These are phyloP conservation scores for Pseudodiploospora longispora DNA, from an alignment of 2,329 filamentous ascomycete species.

Conservation along the genomic window DNA sequence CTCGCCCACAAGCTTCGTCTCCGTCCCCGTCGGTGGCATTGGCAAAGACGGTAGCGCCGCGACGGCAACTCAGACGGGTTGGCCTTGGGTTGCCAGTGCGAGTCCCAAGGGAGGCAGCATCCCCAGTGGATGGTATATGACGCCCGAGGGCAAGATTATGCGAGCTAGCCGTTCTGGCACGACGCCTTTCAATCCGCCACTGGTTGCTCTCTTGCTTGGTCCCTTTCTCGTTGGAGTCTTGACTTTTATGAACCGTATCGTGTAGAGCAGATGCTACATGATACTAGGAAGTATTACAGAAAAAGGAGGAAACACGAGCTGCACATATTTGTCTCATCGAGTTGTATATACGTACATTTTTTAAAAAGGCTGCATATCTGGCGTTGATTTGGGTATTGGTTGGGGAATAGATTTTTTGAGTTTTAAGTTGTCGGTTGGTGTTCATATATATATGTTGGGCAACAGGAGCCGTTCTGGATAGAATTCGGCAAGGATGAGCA, in stretches of 20 bases:
- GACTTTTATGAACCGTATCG: conserved; percentile 8
- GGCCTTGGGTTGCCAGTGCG: conserved; percentile 57
- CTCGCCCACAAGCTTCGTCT: conserved; percentile 52
- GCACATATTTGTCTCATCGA: no score
- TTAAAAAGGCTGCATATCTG: no score
- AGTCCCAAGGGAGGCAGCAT: conserved; percentile 49
- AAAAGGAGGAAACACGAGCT: no score
- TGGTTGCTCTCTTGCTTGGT: conserved; percentile 16
- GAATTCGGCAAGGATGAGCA: no score
- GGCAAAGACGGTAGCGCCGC: conserved; percentile 46
- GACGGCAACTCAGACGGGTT: conserved; percentile 50
- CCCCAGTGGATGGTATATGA: conserved; percentile 76
- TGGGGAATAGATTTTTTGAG: no score
- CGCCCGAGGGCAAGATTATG: conserved; percentile 68
- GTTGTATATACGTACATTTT: no score
- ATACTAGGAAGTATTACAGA: no score
- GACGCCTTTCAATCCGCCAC: conserved; percentile 10
- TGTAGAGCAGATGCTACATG: no score
- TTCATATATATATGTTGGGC: no score
- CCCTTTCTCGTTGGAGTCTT: conserved; percentile 19
- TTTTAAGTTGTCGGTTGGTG: no score
- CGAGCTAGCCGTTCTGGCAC: conserved; percentile 48
- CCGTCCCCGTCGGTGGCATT: conserved; percentile 64
- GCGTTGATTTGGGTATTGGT: no score
- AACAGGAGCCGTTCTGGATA: no score